Base-by-base conservation (phyloP, 768 basidiomycete genomes). In the Gelatoporia subvermispora region DNA sequence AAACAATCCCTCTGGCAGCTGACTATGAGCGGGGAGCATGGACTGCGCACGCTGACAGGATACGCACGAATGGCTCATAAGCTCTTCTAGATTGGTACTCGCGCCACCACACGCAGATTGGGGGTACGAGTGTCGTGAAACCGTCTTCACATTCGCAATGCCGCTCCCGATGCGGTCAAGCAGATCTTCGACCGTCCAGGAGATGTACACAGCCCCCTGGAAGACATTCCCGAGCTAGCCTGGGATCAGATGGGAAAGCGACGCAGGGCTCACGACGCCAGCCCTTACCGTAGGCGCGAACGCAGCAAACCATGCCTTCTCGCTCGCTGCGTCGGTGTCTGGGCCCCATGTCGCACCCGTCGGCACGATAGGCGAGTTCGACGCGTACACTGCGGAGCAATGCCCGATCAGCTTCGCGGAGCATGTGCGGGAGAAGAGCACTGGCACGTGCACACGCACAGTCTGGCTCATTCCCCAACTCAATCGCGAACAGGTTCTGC, bases 391-490 rank as follows among this genome's bases (percentile, higher is more conserved):
- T 68, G 37, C 13, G 4, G 9, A 3, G 1, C 2, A 8, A 13
- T 16, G 31, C 28, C 28, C 15, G 8, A 2, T 41, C 18, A 41
- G 44, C 9, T 41, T n/a, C n/a, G n/a, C n/a, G n/a, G n/a, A n/a
- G 20, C 13, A 18, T 28, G 28, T 21, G 5, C 15, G 23, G 36
- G 8, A 35, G 18, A 31, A 9, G 13, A n/a, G 17, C 17, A 23
- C 36, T 17, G 16, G 24, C 20, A 37, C 4, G 36, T 31, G 21
- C n/a, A 50, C 36, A 57, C 67, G 44, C 40, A 70, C 69, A 62
- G 17, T 69, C 69, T 0, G 68, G 69, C 52, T 69, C 68, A 48
- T 71, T 69, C 7, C 70, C 69, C 3, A 71, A 59, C 50, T 71
- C 70, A 41, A 71, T 50, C 4, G 69, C 64, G 35, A 63, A 59